Base-by-base conservation (phyloP, 2,329 filamentous ascomycete species). In the Gnomoniopsis smithogilvyi region DNA sequence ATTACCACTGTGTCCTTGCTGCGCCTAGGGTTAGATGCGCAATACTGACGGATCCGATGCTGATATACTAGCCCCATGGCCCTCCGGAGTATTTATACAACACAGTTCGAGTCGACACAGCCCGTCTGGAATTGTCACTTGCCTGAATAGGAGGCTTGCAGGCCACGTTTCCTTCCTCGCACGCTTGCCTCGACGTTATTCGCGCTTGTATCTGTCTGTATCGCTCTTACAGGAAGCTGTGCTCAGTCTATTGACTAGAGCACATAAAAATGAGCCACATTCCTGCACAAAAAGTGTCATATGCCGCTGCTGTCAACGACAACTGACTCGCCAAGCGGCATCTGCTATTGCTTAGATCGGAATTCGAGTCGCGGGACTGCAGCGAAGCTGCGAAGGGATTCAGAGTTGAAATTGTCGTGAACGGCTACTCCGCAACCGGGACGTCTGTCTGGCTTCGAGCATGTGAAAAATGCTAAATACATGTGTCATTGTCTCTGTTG, bases 11-110 rank as follows among this genome's bases (percentile, higher is more conserved):
- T 47, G 38, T 33, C n/a, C 38, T 10, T 34, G 15, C 36, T 49
- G 34, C 51, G 48, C 45, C 34, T 59, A 59, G 36, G 38, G 26
- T n/a, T 50, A 51, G 51, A 22, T 24, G 51, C 46, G 30, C n/a
- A 21, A 36, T 21, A 12, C 24, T 38, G 19, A 26, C 34, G 15
- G 34, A 30, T n/a, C 51, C 50, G 30, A 22, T n/a, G 30, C 4
- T n/a, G 50, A 41, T 46, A 11, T n/a, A 46, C 43, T n/a, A 14
- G n/a, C 38, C n/a, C 38, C 12, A 14, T 15, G n/a, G 38, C 14
- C 34, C 8, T n/a, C 38, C 12, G 12, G 3, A 41, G 3, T 15
- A 15, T n/a, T 12, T 41, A 12, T 15, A 8, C 15, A 15, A 38
- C 10, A 10, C 34, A 15, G 34, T 8, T 8, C 8, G 34, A 38